These are phyloP conservation scores for Mycosphaerella sp. DNA, from an alignment of 2,329 filamentous ascomycete genomes.

Conservation along the genomic window DNA sequence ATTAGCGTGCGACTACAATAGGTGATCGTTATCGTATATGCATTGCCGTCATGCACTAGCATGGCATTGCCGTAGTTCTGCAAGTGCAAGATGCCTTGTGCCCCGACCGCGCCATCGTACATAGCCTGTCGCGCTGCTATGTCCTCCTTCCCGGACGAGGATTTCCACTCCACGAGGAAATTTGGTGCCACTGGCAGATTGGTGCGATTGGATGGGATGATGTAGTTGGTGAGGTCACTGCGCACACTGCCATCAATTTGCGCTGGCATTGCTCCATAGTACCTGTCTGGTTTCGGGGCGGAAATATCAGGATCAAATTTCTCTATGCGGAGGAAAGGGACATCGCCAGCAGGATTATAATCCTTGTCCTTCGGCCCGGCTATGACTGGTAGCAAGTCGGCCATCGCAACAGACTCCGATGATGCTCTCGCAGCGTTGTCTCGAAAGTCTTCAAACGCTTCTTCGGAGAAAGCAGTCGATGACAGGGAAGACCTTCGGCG, in stretches of 20 bases:
- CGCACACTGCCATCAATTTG: conserved; percentile 27
- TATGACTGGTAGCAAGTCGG: conserved; percentile 16
- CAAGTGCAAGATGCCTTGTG: conserved; percentile 9
- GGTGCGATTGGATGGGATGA: neutral
- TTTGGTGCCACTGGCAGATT: neutral
- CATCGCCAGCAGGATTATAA: neutral
- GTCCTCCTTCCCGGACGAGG: neutral
- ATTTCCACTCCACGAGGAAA: conserved; percentile 1
- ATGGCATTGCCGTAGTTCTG: conserved; percentile 19
- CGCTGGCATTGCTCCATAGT: conserved; percentile 28
- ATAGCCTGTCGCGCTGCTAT: neutral
- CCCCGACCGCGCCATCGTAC: neutral
- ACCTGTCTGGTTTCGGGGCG: conserved; percentile 32
- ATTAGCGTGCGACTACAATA: conserved; percentile 19
- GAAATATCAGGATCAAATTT: conserved; percentile 32
- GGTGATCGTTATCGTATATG: conserved; percentile 21
- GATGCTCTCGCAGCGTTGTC: neutral
- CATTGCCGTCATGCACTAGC: conserved; percentile 21
- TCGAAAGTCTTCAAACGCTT: too few relatives aligned
- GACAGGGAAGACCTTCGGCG: conserved; percentile 1
- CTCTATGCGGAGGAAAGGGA: conserved; percentile 1
- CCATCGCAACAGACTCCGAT: conserved; percentile 17
- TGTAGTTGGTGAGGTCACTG: conserved; percentile 19
- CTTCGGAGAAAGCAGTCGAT: too few relatives aligned
- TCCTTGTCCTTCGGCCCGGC: conserved; percentile 12